Conservation (phyloP, 148 eudicot species). For the Chenopodium berlandieri region DNA sequence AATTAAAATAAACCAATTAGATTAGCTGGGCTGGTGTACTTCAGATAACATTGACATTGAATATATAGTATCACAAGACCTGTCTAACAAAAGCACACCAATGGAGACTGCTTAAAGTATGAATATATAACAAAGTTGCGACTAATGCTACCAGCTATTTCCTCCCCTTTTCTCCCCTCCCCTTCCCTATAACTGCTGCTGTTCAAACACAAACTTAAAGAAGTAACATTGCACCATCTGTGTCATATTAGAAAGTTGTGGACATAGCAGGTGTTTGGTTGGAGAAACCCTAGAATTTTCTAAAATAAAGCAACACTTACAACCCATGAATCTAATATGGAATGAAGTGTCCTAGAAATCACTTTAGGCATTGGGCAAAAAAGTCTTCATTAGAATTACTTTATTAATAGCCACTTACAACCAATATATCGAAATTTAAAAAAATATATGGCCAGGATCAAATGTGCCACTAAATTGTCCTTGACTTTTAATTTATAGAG, state of each 20-base stretch:
- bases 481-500: background rate
- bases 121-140: background rate
- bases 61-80: background rate
- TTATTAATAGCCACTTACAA: background rate
- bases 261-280: background rate
- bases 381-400: background rate
- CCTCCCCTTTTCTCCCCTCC: background rate
- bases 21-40: background rate
- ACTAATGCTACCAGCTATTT: background rate
- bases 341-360: background rate
- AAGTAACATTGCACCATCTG: background rate
- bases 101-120: background rate
- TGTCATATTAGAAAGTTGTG: background rate
- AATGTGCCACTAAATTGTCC: background rate
- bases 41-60: background rate
- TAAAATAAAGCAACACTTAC: background rate
- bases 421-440: background rate
- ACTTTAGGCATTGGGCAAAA: background rate
- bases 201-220: background rate
- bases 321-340: background rate
- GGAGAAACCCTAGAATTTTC: background rate
- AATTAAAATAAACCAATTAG: background rate
- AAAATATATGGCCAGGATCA: background rate
- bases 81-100: background rate
- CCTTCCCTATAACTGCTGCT: background rate